Evolutionary conservation across 2,329 filamentous ascomycete genomes (phyloP).

Genomic region (Cercospora zeina): DNA sequence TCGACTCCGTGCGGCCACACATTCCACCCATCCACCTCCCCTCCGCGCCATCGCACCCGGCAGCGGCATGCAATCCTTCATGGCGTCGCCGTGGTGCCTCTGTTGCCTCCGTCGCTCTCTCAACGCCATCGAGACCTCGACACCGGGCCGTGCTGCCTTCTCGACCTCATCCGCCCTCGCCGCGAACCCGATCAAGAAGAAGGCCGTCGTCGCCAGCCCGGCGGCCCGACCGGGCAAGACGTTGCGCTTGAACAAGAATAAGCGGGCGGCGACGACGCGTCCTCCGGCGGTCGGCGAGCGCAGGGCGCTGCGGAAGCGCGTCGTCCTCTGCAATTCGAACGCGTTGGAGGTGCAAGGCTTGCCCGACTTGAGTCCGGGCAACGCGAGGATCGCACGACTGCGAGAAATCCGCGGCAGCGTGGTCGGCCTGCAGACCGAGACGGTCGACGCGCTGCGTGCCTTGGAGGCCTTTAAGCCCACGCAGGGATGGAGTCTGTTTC

Average conservation of each 20-base stretch:
- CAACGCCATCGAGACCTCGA: conserved; percentile 14
- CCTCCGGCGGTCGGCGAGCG: conserved; percentile 67
- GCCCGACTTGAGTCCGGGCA: conserved; percentile 52
- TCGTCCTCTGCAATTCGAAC: conserved; percentile 92
- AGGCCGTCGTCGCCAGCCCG: conserved; percentile 28
- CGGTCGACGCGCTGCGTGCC: conserved; percentile 79
- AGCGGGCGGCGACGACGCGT: conserved; percentile 30
- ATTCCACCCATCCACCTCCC: background rate
- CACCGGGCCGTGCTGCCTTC: conserved; percentile 36
- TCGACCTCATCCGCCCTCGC: conserved; percentile 38
- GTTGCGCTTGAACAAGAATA: conserved; percentile 38
- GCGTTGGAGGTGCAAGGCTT: conserved; percentile 75
- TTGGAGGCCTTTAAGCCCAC: conserved; percentile 86
- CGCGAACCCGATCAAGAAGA: conserved; percentile 34
- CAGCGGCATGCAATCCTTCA: conserved; percentile 18
- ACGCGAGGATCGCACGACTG: conserved; percentile 36
- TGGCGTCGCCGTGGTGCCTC: conserved; percentile 35
- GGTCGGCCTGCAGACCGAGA: conserved; percentile 64
- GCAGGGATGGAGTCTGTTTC: conserved; percentile 85
- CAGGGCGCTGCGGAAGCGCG: conserved; percentile 81
- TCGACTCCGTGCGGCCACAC: background rate
- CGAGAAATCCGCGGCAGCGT: conserved; percentile 64
- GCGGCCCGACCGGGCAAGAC: conserved; percentile 31
- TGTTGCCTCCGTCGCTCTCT: conserved; percentile 34
- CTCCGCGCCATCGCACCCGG: background rate